phyloP scores from a whole-genome alignment of 495 filamentous ascomycete genomes.

The Bombardia bombarda region DNA sequence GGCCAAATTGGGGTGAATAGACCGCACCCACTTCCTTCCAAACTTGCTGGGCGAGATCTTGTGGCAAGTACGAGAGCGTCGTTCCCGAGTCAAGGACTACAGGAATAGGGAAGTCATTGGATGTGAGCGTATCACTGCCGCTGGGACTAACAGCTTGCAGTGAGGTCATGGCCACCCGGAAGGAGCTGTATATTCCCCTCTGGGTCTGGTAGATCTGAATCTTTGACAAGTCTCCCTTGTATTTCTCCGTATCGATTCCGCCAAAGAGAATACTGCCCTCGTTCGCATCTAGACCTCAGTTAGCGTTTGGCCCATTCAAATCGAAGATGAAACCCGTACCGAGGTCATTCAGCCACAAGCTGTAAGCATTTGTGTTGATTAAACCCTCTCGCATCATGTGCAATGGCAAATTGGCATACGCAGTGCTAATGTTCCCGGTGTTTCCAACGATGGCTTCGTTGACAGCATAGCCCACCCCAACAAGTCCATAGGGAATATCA shows the following conservation, averaged over 20 bases:
- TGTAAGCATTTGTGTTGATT: slow-evolving; percentile 80
- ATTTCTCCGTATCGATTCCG: slow-evolving; percentile 85
- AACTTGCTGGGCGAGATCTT: slow-evolving; percentile 54
- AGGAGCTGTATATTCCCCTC: slow-evolving; percentile 45
- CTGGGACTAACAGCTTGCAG: slow-evolving; percentile 35
- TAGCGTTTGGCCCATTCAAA: not conserved
- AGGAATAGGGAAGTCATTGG: slow-evolving; percentile 46
- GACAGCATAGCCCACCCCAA: slow-evolving; percentile 76
- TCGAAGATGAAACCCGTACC: slow-evolving; percentile 19
- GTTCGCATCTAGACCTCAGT: slow-evolving; percentile 22
- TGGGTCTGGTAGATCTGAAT: slow-evolving; percentile 49
- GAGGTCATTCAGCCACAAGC: slow-evolving; percentile 81
- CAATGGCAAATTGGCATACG: slow-evolving; percentile 74
- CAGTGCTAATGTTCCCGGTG: slow-evolving; percentile 19
- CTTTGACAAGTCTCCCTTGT: slow-evolving; percentile 60
- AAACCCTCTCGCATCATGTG: slow-evolving; percentile 63
- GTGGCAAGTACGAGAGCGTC: slow-evolving; percentile 77
- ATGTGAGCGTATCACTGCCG: slow-evolving; percentile 42
- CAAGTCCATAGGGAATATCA: slow-evolving; percentile 64
- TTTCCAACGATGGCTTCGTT: slow-evolving; percentile 67
- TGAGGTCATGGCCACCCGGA: slow-evolving; percentile 67
- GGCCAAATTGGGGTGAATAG: slow-evolving; percentile 35
- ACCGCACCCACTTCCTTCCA: slow-evolving; percentile 62
- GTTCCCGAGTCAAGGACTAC: slow-evolving; percentile 87
- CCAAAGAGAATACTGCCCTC: slow-evolving; percentile 62